Percentiles rank a stretch among this genome's conserved stretches.
These are phyloP conservation scores for Trypanosoma scelopori DNA, from an alignment of 208 protist genomes.

Conservation along the genomic window DNA sequence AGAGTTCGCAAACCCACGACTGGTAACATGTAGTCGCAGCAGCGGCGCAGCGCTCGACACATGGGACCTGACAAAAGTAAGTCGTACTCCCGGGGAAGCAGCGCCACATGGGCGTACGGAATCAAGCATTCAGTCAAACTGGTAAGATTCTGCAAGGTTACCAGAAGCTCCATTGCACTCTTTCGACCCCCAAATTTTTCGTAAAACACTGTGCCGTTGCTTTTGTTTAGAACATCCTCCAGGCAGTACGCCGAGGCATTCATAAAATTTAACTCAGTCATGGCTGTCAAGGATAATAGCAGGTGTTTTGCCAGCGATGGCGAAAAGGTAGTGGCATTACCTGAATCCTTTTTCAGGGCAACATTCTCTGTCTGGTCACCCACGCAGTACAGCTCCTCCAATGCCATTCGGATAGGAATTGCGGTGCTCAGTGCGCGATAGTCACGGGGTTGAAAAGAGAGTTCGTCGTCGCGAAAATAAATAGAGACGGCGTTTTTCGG, in stretches of 20 bases:
- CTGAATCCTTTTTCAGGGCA: neutral
- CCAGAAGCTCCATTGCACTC: conserved; percentile 24
- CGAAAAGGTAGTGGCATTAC: conserved; percentile 6
- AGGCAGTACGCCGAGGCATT: conserved; percentile 25
- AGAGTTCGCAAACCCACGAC: conserved; percentile 45
- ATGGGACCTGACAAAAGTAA: conserved; percentile 25
- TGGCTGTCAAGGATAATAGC: conserved; percentile 21
- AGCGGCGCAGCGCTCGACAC: conserved; percentile 15
- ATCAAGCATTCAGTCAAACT: conserved; percentile 25
- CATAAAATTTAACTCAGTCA: conserved; percentile 32
- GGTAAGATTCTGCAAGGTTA: conserved; percentile 30
- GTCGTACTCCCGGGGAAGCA: conserved; percentile 16
- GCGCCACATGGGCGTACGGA: conserved; percentile 22
- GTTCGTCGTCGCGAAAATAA: conserved; percentile 55
- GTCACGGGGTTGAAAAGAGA: conserved; percentile 48
- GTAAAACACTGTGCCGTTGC: conserved; percentile 15
- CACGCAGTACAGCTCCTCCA: conserved; percentile 25
- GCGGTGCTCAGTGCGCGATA: conserved; percentile 48
- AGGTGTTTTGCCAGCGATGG: conserved; percentile 17
- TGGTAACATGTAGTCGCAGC: conserved; percentile 35
- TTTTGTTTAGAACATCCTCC: conserved; percentile 25
- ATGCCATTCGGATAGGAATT: conserved; percentile 20
- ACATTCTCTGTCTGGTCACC: neutral
- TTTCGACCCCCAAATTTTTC: conserved; percentile 23
- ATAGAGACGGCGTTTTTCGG: conserved; percentile 48